These are phyloP conservation scores for Vitrella brassicaformis DNA, from an alignment of 73 alveolate species.

Conservation along the genomic window DNA sequence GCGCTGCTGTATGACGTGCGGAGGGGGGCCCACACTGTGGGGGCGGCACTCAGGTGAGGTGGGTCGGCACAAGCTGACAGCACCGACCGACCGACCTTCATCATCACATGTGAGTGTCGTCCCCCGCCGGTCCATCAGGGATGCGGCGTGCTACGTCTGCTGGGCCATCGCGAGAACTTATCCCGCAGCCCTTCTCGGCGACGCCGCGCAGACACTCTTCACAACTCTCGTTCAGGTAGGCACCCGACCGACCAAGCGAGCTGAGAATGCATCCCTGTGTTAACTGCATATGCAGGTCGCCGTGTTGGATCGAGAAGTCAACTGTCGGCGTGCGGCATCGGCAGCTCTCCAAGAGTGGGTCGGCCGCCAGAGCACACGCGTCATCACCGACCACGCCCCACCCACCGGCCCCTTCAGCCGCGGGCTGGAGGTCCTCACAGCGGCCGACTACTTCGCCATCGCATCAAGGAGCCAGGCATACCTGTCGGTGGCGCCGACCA, in stretches of 20 bases:
- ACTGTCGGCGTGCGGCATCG: slow-evolving; percentile 94
- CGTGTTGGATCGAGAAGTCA: slow-evolving; percentile 90
- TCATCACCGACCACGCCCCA: too few relatives aligned
- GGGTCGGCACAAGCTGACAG: too few relatives aligned
- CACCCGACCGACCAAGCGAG: slow-evolving; percentile 9
- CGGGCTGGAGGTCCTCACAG: too few relatives aligned
- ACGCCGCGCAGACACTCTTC: neutral
- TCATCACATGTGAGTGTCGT: too few relatives aligned
- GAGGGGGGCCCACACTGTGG: too few relatives aligned
- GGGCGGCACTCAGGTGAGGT: too few relatives aligned
- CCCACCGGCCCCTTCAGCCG: too few relatives aligned
- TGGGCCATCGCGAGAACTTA: slow-evolving; percentile 93
- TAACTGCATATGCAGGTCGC: slow-evolving; percentile 33
- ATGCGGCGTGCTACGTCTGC: slow-evolving; percentile 92
- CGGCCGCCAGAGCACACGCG: slow-evolving; percentile 87
- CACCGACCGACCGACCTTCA: too few relatives aligned
- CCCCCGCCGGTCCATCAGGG: too few relatives aligned
- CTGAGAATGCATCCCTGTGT: neutral
- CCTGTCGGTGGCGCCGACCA: slow-evolving; percentile 75
- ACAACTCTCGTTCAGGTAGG: neutral
- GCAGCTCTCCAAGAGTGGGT: slow-evolving; percentile 95
- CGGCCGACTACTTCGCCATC: slow-evolving; percentile 91
- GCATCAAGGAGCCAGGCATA: slow-evolving; percentile 79
- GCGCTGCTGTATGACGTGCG: too few relatives aligned
- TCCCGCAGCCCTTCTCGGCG: slow-evolving; percentile 66